Percentiles rank a stretch among this genome's conserved stretches.
Conservation (phyloP, 2,329 filamentous ascomycete species). For the Nemania sp. region DNA sequence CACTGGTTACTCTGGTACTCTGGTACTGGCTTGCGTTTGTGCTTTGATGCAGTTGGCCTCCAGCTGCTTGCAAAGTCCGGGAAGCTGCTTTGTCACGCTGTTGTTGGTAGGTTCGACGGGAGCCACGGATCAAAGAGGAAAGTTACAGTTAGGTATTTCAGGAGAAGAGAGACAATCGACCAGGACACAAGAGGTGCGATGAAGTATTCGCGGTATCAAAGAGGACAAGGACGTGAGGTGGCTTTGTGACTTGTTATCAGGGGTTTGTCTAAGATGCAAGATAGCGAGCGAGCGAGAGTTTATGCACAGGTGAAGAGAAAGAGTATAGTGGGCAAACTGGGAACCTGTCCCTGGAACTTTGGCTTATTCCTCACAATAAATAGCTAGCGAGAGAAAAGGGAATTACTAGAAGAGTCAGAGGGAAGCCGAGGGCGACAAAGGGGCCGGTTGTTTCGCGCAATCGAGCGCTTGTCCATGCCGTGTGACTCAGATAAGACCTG, state of each 20-base stretch:
- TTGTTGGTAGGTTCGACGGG: neutral
- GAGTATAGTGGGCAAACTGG: neutral
- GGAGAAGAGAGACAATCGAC: slow-evolving; percentile 2
- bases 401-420: slow-evolving; percentile 18
- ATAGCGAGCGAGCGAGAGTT: too few relatives aligned
- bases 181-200: slow-evolving; percentile 7
- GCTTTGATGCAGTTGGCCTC: too few relatives aligned
- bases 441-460: slow-evolving; percentile 12
- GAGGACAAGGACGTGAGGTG: neutral
- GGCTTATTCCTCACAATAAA: too few relatives aligned
- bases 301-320: neutral
- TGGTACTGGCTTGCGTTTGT: too few relatives aligned
- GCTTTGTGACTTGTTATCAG: slow-evolving; percentile 19
- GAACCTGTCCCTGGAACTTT: slow-evolving; percentile 3
- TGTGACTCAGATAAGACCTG: slow-evolving; percentile 38
- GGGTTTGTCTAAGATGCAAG: too few relatives aligned
- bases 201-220: neutral
- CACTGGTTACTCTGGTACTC: too few relatives aligned
- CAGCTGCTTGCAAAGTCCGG: slow-evolving; percentile 27
- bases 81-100: slow-evolving; percentile 25
- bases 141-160: slow-evolving; percentile 5
- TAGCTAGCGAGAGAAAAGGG: slow-evolving; percentile 8
- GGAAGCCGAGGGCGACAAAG: slow-evolving; percentile 27
- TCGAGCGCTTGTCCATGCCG: slow-evolving; percentile 25
- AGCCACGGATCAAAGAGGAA: slow-evolving; percentile 20